These are phyloP conservation scores for Bipolaris zeicola DNA, from an alignment of 2,329 filamentous ascomycete genomes.

Conservation along the genomic window DNA sequence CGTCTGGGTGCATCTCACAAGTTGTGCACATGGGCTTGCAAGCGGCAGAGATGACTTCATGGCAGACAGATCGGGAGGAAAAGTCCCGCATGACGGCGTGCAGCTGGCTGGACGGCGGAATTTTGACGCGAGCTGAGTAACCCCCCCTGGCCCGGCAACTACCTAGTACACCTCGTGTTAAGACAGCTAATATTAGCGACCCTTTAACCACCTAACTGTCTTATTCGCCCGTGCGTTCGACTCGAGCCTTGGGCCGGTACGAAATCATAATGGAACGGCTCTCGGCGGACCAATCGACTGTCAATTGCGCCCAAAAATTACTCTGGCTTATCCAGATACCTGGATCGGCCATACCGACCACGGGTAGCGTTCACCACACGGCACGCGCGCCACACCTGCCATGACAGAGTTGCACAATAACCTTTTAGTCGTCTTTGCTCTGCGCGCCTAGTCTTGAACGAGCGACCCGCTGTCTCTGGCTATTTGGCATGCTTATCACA, in stretches of 20 bases:
- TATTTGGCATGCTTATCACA: conserved; percentile 42
- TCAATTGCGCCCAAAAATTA: conserved; percentile 18
- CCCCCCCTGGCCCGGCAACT: conserved; percentile 20
- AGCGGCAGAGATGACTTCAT: conserved; percentile 34
- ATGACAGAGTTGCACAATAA: conserved; percentile 15
- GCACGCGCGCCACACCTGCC: conserved; percentile 11
- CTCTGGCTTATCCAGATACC: conserved; percentile 8
- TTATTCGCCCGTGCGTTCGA: conserved; percentile 26
- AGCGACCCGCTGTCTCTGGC: conserved; percentile 14
- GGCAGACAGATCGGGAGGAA: conserved; percentile 18
- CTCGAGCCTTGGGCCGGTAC: conserved; percentile 19
- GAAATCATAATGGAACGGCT: conserved; percentile 13
- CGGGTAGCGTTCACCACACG: conserved; percentile 11
- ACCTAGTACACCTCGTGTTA: conserved; percentile 29
- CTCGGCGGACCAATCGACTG: conserved; percentile 16
- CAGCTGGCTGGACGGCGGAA: conserved; percentile 18
- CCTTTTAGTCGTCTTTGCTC: conserved; percentile 20
- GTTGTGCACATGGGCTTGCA: conserved; percentile 14
- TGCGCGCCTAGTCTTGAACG: conserved; percentile 19
- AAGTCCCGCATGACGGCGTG: conserved; percentile 14
- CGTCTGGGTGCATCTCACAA: conserved; percentile 27
- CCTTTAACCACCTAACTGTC: conserved; percentile 18
- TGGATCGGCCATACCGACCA: conserved; percentile 8
- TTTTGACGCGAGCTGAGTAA: conserved; percentile 43
- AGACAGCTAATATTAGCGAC: conserved; percentile 43